Evolutionary conservation across 2,329 filamentous ascomycete species (phyloP).

Genomic region (Neophaeococcomyces mojaviensis): DNA sequence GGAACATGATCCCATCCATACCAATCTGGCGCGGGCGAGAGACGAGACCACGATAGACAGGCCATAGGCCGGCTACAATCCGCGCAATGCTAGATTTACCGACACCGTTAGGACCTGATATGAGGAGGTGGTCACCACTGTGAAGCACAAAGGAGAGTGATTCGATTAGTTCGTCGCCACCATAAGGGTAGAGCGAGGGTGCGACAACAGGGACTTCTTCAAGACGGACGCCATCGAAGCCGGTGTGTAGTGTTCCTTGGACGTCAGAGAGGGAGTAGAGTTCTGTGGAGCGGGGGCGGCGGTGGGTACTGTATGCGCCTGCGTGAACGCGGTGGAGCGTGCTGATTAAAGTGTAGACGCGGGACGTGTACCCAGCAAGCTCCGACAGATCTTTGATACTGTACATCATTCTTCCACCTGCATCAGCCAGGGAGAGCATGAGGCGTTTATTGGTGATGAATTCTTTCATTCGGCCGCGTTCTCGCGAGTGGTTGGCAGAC

Average conservation of each 20-base stretch:
- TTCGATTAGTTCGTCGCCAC: conserved; percentile 85
- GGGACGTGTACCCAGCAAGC: conserved; percentile 88
- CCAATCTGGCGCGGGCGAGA: conserved; percentile 74
- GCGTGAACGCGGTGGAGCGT: conserved; percentile 91
- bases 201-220: conserved; percentile 92
- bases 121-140: conserved; percentile 84
- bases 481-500: conserved; percentile 43
- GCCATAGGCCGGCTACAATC: conserved; percentile 88
- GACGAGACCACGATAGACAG: conserved; percentile 86
- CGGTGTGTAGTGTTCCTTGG: conserved; percentile 87
- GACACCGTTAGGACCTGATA: conserved; percentile 89
- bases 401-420: conserved; percentile 98
- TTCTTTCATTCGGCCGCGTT: conserved; percentile 87
- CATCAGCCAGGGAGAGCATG: conserved; percentile 94
- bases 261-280: conserved; percentile 84
- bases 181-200: conserved; percentile 77
- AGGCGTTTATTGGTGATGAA: conserved; percentile 99
- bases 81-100: conserved; percentile 86
- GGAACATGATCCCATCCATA: conserved; percentile 93
- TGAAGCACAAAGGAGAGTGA: conserved; percentile 83
- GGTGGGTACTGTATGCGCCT: conserved; percentile 63
- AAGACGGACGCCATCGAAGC: conserved; percentile 87
- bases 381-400: conserved; percentile 97
- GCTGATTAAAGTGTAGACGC: conserved; percentile 91
- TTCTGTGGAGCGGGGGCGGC: conserved; percentile 53